These are phyloP conservation scores for Nothophaeocryptopus gaeumannii DNA, from an alignment of 2,329 filamentous ascomycete species.

Conservation along the genomic window DNA sequence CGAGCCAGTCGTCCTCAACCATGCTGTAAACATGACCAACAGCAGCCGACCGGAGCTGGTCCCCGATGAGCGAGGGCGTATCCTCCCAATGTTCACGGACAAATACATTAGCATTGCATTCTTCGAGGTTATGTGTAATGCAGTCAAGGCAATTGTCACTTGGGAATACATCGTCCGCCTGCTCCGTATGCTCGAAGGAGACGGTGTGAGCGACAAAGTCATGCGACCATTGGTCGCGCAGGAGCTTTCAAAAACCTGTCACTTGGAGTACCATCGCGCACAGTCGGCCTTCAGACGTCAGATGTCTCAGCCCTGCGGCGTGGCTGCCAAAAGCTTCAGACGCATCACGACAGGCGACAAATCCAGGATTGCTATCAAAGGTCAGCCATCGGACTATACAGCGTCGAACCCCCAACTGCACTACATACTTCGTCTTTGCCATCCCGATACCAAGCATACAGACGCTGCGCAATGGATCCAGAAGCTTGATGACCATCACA, in stretches of 20 bases:
- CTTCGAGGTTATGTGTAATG: conserved; percentile 12
- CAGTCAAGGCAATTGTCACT: conserved; percentile 16
- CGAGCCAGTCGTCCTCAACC: conserved; percentile 15
- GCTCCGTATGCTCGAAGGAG: conserved; percentile 5
- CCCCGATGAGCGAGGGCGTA: conserved; percentile 13
- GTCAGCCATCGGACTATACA: conserved; percentile 14
- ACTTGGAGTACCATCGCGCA: conserved; percentile 17
- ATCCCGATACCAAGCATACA: conserved; percentile 12
- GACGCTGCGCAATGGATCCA: conserved; percentile 17
- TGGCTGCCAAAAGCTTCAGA: conserved; percentile 14
- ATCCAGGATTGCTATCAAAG: conserved; percentile 13
- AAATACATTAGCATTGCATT: conserved; percentile 15
- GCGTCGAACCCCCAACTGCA: conserved; percentile 17
- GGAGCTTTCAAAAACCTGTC: conserved; percentile 18
- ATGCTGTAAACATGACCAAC: conserved; percentile 12
- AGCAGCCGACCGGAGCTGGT: conserved; percentile 11
- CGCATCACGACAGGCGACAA: conserved; percentile 6
- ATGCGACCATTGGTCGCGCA: conserved; percentile 11
- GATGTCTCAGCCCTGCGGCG: conserved; percentile 4
- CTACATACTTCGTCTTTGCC: conserved; percentile 16
- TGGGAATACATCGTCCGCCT: conserved; percentile 18
- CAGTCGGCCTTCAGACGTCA: conserved; percentile 13
- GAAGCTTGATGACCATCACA: conserved; percentile 19
- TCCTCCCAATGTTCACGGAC: conserved; percentile 11
- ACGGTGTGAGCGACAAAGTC: conserved; percentile 8